Base-by-base conservation (phyloP, 192 early-diverging fungal species). In the Geranomyces variabilis region DNA sequence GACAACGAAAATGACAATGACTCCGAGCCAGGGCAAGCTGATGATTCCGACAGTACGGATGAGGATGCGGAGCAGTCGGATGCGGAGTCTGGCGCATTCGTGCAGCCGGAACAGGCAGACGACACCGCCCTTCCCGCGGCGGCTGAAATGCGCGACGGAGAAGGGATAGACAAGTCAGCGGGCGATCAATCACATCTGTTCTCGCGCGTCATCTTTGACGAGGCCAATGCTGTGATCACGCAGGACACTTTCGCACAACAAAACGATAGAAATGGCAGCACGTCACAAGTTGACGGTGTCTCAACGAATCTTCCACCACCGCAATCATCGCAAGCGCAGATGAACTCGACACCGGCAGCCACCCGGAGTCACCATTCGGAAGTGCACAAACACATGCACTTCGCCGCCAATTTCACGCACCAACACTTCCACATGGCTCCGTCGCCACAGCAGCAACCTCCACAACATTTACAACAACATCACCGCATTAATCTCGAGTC, bases 31-130 rank as follows among this genome's bases (percentile, higher is more conserved):
- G 26, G n/a, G 22, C 26, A 9, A 30, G n/a, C 28, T 10, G 36
- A 41, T 41, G 36, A 41, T 7, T 41, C 3, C 10, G 36, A 41
- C 3, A n/a, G n/a, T n/a, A 41, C 36, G 36, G 36, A 41, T 30
- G 21, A n/a, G n/a, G n/a, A 64, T 30, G 43, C 15, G 12, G 19
- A n/a, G 62, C 62, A 21, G 12, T 17, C 19, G 41, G 62, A 45
- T 24, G 59, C 5, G 26, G 59, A 29, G 4, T 29, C 33, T 61
- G 33, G 29, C 63, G 68, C 44, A 63, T 73, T 67, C 41, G 30
- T 73, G 6, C 71, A 67, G 36, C 71, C 71, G 19, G 71, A 73
- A 26, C 19, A 19, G 43, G 36, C 69, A 3, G 28, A 21, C 33
- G 64, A 30, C 17, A 47, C 64, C 30, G 65, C 71, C 3, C 31